phyloP scores from a whole-genome alignment of 1,139 yeast genomes.

The Candida glucosophila region DNA sequence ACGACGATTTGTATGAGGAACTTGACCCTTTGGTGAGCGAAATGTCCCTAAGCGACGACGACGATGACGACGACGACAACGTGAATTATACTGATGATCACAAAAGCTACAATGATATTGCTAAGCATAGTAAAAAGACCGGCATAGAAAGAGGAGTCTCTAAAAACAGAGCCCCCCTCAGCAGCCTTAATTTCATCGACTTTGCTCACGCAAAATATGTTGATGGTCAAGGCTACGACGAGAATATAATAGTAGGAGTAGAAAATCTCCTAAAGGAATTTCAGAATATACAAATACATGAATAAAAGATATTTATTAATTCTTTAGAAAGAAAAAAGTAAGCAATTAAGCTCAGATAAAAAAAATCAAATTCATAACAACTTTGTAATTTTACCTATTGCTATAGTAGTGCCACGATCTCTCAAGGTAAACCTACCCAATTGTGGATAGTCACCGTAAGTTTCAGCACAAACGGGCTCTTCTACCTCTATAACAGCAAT shows the following conservation, averaged over 20 bases:
- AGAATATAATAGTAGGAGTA: constrained; percentile 58
- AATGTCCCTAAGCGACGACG: constrained; percentile 16
- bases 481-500: constrained; percentile 83
- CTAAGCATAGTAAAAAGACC: no score
- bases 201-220: constrained; percentile 77
- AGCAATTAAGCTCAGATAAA: neutral
- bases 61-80: constrained; percentile 22
- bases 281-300: constrained; percentile 11
- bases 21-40: constrained; percentile 31
- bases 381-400: constrained; percentile 92
- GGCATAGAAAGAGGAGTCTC: no score
- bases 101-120: no score
- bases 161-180: constrained; percentile 12
- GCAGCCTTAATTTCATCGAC: constrained; percentile 65
- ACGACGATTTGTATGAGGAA: constrained; percentile 18
- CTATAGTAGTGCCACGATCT: constrained; percentile 97
- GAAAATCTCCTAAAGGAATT: constrained; percentile 47
- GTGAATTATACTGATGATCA: constrained; percentile 24
- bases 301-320: constrained; percentile 2
- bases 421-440: constrained; percentile 96
- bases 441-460: constrained; percentile 86
- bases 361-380: constrained; percentile 42
- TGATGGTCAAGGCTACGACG: constrained; percentile 64
- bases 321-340: neutral
- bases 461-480: constrained; percentile 88